Evolutionary conservation across 768 basidiomycete species (phyloP), one percentile per base, ranked within the genome.

Genomic region (Rhizopogon rudus): DNA sequence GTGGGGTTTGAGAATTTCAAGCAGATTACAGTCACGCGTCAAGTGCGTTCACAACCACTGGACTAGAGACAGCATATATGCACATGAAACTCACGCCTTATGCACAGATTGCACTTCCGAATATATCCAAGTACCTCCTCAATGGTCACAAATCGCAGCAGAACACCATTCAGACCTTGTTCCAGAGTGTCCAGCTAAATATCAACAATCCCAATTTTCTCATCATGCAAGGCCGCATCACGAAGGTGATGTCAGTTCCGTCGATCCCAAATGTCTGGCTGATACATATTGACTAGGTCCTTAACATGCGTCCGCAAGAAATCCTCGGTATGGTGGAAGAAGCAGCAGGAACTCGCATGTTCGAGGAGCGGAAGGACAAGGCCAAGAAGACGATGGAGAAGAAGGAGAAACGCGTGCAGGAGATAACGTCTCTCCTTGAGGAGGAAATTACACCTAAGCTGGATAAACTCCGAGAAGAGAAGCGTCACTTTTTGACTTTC

Each of bases 121-220:
- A 93, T 55, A 79, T 91, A 52, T 88, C 92, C 6, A 99, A 99
- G 63, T 98, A 97, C 70, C 84, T 99, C 14, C 71, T 98, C 41
- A 98, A 98, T 60, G 97, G 97, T 0, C 97, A 98, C 76, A 97
- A 95, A 64, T 78, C 93, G 3, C 83, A 84, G 3, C 93, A 97
- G 60, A 83, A 89, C 52, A 78, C 76, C 1, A 81, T 99, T 0
- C 97, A 97, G 64, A 88, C 85, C 29, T 77, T 98, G 13, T 98
- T 99, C 65, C 97, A 98, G 67, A 88, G 91, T 40, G 95, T 99
- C 0, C 94, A 97, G 69, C 82, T 99, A 60, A 98, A 98, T 67
- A 98, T 99, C 80, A 99, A 98, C 74, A 98, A 98, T 71, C 97
- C 97, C 43, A 98, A 98, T 69, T 98, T 98, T 75, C 80, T 99